phyloP scores from a whole-genome alignment of 768 basidiomycete species.

The Serendipita indica region DNA sequence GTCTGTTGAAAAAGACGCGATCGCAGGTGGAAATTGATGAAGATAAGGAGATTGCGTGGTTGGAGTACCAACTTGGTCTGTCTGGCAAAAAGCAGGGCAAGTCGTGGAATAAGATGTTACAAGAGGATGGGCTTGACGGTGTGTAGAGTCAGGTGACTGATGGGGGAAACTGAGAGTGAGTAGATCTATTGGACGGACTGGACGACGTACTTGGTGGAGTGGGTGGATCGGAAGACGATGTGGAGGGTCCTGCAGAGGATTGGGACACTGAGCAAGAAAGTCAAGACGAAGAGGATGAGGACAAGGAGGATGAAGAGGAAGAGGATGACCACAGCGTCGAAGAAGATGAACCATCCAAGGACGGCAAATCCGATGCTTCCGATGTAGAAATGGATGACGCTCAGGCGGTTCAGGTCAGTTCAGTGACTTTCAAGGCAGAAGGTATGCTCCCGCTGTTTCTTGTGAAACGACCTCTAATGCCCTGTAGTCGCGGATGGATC shows the following conservation, averaged over 20 bases:
- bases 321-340: conserved; percentile 14
- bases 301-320: conserved; percentile 15
- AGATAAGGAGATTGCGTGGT: conserved; percentile 69
- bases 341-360: conserved; percentile 28
- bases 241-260: conserved; percentile 19
- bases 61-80: conserved; percentile 65
- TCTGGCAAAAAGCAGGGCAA: conserved; percentile 29
- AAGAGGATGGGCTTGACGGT: conserved; percentile 81
- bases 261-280: conserved; percentile 15
- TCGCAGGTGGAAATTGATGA: conserved; percentile 39
- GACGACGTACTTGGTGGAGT: conserved; percentile 22
- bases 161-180: neutral
- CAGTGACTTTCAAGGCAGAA: conserved; percentile 17
- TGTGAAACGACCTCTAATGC: too few species aligned
- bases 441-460: conserved; percentile 6
- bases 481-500: too few species aligned
- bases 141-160: conserved; percentile 11
- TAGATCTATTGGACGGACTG: conserved; percentile 44
- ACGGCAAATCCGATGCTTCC: conserved; percentile 20
- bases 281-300: conserved; percentile 21
- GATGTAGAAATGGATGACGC: conserved; percentile 11
- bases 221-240: conserved; percentile 19
- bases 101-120: conserved; percentile 25
- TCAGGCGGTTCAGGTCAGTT: conserved; percentile 24
- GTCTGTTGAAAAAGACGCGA: too few species aligned